Percentiles rank a stretch among this genome's conserved stretches.
Conservation (phyloP, 1,139 yeast genomes). For the Petasospora rhodanensis region DNA sequence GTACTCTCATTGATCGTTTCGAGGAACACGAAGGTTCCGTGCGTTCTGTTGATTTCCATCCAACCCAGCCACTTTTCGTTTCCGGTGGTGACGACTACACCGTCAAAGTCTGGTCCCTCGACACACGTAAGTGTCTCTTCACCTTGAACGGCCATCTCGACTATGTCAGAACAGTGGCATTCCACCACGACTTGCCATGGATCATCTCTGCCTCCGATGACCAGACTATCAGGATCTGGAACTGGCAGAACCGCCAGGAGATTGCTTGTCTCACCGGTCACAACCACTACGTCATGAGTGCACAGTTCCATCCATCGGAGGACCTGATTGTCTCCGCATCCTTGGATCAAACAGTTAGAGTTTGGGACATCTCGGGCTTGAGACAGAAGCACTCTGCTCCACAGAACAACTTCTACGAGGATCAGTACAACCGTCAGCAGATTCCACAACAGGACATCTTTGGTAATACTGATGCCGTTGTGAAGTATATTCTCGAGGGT, state of each 20-base stretch:
- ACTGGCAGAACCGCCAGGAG: slow-evolving; percentile 98
- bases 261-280: slow-evolving; percentile 97
- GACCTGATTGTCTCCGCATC: slow-evolving; percentile 95
- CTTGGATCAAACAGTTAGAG: slow-evolving; percentile 97
- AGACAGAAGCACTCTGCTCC: slow-evolving; percentile 96
- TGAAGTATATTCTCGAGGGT: slow-evolving; percentile 93
- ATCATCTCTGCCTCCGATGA: slow-evolving; percentile 94
- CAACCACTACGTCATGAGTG: slow-evolving; percentile 97
- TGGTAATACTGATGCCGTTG: slow-evolving; percentile 91
- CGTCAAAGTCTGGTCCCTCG: slow-evolving; percentile 93
- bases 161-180: slow-evolving; percentile 88
- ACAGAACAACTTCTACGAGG: slow-evolving; percentile 47
- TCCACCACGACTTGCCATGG: slow-evolving; percentile 98
- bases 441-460: slow-evolving; percentile 89
- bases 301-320: slow-evolving; percentile 94
- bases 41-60: slow-evolving; percentile 92
- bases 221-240: slow-evolving; percentile 98
- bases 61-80: slow-evolving; percentile 94
- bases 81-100: slow-evolving; percentile 98
- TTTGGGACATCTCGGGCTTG: slow-evolving; percentile 96
- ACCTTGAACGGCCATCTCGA: slow-evolving; percentile 92
- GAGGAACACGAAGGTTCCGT: slow-evolving; percentile 99
- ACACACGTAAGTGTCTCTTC: slow-evolving; percentile 85
- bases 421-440: slow-evolving; percentile 64
- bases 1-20: slow-evolving; percentile 90